Evolutionary conservation across 257 asterid genomes (phyloP).

Genomic region (Thymus quinquecostatus): DNA sequence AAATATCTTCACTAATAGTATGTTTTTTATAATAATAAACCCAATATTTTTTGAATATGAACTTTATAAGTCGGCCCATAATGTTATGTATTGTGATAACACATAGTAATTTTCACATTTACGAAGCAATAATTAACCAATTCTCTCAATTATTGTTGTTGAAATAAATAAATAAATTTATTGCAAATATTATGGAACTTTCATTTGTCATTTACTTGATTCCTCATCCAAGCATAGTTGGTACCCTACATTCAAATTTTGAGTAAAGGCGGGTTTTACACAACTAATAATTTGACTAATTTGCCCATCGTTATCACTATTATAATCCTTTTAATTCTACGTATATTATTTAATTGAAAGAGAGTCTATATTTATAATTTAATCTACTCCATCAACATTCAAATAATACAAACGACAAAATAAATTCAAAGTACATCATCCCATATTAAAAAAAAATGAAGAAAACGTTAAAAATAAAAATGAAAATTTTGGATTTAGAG

Average conservation of each 20-base stretch:
- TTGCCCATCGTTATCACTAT: neutral
- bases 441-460: neutral
- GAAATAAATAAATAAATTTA: neutral
- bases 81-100: neutral
- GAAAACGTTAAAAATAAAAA: conserved; percentile 5
- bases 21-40: no score
- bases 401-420: neutral
- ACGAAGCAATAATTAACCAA: neutral
- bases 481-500: conserved; percentile 3
- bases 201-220: conserved; percentile 30
- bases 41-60: neutral
- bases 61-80: neutral
- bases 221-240: conserved; percentile 1
- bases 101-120: neutral
- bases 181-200: conserved; percentile 17
- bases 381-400: neutral
- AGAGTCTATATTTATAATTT: neutral
- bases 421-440: neutral
- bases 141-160: conserved; percentile 12
- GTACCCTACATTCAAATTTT: conserved; percentile 26
- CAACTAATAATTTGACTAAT: neutral
- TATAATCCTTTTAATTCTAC: no score
- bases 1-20: no score
- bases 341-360: no score
- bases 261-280: neutral